A percentile compares a stretch with the other conserved stretches of the same genome.
Evolutionary conservation across 257 asterid genomes (phyloP).

Genomic region (Primulina huaijiensis): DNA sequence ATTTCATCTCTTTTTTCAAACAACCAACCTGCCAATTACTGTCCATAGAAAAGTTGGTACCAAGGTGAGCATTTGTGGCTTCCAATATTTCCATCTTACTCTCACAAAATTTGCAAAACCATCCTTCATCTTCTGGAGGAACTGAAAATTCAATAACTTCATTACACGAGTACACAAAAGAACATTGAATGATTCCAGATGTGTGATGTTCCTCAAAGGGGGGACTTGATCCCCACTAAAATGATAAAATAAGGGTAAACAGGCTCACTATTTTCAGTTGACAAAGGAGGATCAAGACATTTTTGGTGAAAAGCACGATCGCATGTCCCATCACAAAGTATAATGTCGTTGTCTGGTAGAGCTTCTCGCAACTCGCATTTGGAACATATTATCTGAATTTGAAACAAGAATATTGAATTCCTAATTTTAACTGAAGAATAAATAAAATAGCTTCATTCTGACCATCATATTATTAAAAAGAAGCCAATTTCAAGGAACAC

Average conservation of each 20-base stretch:
- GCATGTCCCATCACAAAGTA: constrained; percentile 96
- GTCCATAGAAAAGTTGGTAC: constrained; percentile 76
- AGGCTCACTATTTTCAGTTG: constrained; percentile 77
- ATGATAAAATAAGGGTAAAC: constrained; percentile 22
- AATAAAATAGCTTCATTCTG: background rate
- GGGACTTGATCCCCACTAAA: constrained; percentile 17
- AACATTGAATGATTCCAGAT: constrained; percentile 1
- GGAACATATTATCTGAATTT: constrained; percentile 78
- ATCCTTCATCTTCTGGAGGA: constrained; percentile 95
- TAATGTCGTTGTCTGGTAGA: constrained; percentile 81
- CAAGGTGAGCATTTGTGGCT: constrained; percentile 94
- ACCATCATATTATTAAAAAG: background rate
- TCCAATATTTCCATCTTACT: constrained; percentile 87
- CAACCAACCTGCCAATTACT: constrained; percentile 78
- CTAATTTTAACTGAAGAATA: constrained; percentile 3
- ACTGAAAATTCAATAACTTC: constrained; percentile 46
- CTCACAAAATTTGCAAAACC: constrained; percentile 94
- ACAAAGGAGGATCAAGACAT: constrained; percentile 88
- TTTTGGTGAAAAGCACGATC: constrained; percentile 90
- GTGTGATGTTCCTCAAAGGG: constrained; percentile 4
- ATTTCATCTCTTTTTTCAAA: constrained; percentile 17
- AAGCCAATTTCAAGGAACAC: background rate
- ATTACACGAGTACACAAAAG: constrained; percentile 27
- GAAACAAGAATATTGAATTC: constrained; percentile 27
- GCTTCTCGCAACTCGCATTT: constrained; percentile 83